Conservation (phyloP, 169 alveolate genomes). For the Plasmodium cynomolgi region DNA sequence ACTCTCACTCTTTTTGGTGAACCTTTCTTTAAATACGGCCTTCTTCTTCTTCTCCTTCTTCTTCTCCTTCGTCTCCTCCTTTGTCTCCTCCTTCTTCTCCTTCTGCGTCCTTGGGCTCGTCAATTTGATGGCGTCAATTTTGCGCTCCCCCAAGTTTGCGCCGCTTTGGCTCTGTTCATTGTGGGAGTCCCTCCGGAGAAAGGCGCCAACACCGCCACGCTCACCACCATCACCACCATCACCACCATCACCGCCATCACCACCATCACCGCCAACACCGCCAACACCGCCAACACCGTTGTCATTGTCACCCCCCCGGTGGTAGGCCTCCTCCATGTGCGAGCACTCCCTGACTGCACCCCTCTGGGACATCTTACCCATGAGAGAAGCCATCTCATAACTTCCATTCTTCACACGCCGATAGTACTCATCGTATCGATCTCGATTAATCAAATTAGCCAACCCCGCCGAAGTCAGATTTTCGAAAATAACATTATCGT, state of each 20-base stretch:
- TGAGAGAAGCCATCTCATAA: neutral
- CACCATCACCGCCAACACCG: neutral
- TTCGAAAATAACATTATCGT: slow-evolving; percentile 33
- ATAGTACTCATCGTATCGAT: slow-evolving; percentile 26
- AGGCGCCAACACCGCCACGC: neutral
- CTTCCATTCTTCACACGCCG: slow-evolving; percentile 5
- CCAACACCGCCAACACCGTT: neutral
- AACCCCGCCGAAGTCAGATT: neutral
- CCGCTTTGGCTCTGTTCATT: neutral
- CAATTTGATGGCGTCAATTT: neutral
- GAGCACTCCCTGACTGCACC: neutral
- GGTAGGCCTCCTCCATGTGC: neutral
- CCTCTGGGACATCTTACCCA: neutral
- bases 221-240: neutral
- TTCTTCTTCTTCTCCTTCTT: neutral
- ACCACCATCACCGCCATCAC: neutral
- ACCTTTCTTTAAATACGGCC: neutral
- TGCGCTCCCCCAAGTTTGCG: neutral
- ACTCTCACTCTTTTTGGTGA: neutral
- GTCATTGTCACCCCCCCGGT: neutral
- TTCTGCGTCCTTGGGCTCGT: neutral
- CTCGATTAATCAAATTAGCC: slow-evolving; percentile 29
- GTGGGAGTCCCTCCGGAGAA: neutral
- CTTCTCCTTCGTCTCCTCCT: no score
- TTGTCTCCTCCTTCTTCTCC: no score